Evolutionary conservation across 163 green algal genomes (phyloP).

Genomic region (Chlorella variabilis): DNA sequence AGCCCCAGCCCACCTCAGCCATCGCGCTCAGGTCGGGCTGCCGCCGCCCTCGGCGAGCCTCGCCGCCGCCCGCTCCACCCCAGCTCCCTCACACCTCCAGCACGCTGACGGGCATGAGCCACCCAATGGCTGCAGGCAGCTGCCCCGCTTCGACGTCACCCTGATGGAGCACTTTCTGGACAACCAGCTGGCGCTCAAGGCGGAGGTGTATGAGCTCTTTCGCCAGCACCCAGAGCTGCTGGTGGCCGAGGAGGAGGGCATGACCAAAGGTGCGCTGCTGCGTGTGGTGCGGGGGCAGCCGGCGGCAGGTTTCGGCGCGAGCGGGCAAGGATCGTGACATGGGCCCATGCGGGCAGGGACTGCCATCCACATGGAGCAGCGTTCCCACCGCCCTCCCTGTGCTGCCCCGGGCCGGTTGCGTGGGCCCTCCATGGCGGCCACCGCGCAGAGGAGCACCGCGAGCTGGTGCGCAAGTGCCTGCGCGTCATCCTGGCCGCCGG

Average conservation of each 20-base stretch:
- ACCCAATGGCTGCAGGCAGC: slow-evolving; percentile 22
- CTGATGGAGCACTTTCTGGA: slow-evolving; percentile 82
- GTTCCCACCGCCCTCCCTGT: too few relatives aligned
- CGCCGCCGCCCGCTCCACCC: too few relatives aligned
- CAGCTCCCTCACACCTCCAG: too few relatives aligned
- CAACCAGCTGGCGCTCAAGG: slow-evolving; percentile 65
- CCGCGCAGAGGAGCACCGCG: slow-evolving; percentile 86
- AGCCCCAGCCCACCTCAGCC: background rate
- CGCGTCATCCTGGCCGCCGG: slow-evolving; percentile 61
- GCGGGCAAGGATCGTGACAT: too few relatives aligned
- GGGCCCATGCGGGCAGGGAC: too few relatives aligned
- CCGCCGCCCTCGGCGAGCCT: background rate
- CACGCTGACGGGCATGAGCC: too few relatives aligned
- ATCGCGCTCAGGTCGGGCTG: background rate
- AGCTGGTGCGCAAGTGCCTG: slow-evolving; percentile 77
- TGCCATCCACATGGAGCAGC: too few relatives aligned
- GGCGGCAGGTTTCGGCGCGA: too few relatives aligned
- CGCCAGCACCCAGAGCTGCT: slow-evolving; percentile 81
- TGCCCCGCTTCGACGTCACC: slow-evolving; percentile 73
- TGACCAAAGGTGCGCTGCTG: slow-evolving; percentile 71
- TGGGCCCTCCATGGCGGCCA: too few relatives aligned
- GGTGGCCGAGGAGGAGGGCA: slow-evolving; percentile 67
- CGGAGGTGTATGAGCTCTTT: slow-evolving; percentile 66
- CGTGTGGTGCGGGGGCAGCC: background rate
- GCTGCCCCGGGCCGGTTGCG: too few relatives aligned